phyloP scores from a whole-genome alignment of 352 stramenopile species.

The Phytophthora syringae region DNA sequence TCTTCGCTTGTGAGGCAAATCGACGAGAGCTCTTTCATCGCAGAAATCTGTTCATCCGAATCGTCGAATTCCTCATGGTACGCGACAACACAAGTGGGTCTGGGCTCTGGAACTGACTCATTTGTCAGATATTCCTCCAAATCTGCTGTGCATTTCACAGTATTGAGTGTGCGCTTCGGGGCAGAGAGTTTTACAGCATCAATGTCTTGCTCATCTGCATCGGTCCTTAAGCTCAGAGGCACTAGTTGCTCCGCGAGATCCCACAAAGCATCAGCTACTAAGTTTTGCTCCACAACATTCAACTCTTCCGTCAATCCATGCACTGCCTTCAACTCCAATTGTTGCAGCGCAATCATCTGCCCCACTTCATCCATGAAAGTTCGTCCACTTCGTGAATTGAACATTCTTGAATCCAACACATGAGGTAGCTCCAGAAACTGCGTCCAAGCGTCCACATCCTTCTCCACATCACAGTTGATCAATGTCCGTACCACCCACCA shows the following conservation, averaged over 20 bases:
- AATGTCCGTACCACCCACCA: conserved; percentile 11
- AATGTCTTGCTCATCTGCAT: neutral
- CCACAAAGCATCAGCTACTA: conserved; percentile 15
- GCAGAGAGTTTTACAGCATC: neutral
- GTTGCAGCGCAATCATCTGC: conserved; percentile 27
- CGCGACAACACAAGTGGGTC: neutral
- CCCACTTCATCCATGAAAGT: conserved; percentile 20
- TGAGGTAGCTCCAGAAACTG: conserved; percentile 30
- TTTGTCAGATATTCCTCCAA: conserved; percentile 27
- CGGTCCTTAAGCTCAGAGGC: conserved; percentile 1
- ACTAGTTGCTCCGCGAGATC: conserved; percentile 15
- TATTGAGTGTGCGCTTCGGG: neutral
- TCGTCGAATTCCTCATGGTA: conserved; percentile 2
- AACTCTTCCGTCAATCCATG: neutral
- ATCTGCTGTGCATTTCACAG: neutral
- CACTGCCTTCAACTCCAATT: conserved; percentile 9
- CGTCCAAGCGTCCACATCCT: conserved; percentile 12
- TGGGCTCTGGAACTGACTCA: neutral
- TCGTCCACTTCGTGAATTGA: conserved; percentile 33
- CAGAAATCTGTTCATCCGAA: conserved; percentile 13
- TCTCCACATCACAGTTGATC: neutral
- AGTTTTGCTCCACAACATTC: neutral
- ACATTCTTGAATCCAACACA: conserved; percentile 23
- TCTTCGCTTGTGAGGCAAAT: neutral
- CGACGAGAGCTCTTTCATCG: conserved; percentile 21